Percentiles rank a stretch among this genome's conserved stretches.
Conservation (phyloP, 2,329 filamentous ascomycete species). For the Cladosporium sp. region DNA sequence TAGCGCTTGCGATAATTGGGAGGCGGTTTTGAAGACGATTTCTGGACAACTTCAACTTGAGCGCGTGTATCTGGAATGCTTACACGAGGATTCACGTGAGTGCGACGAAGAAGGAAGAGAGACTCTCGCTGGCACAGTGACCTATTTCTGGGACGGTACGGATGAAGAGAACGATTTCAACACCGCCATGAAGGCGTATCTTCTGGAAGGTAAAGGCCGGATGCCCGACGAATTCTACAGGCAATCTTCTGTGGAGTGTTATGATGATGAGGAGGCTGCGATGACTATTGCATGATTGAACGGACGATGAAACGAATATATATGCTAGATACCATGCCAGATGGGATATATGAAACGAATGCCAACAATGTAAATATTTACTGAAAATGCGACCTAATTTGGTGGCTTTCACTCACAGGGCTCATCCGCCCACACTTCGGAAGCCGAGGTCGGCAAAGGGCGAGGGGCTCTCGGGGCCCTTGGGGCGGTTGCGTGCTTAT, state of each 20-base stretch:
- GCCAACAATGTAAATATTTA: no score
- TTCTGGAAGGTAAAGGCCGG: slow-evolving; percentile 12
- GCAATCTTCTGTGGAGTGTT: no score
- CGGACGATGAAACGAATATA: no score
- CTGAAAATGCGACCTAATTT: not conserved
- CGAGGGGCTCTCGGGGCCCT: not conserved
- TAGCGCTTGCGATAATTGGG: not conserved
- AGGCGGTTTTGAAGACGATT: slow-evolving; percentile 11
- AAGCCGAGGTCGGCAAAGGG: slow-evolving; percentile 1
- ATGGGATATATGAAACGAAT: no score
- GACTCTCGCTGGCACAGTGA: not conserved
- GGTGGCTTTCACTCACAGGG: not conserved
- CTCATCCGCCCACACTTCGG: not conserved
- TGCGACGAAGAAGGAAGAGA: not conserved
- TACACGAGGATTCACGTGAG: slow-evolving; percentile 17
- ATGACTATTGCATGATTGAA: no score
- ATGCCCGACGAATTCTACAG: slow-evolving; percentile 5
- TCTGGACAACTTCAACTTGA: slow-evolving; percentile 18
- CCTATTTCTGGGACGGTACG: slow-evolving; percentile 14
- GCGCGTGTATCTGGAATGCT: slow-evolving; percentile 20
- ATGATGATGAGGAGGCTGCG: no score
- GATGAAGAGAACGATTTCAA: slow-evolving; percentile 15
- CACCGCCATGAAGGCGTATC: slow-evolving; percentile 15
- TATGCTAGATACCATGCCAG: no score
- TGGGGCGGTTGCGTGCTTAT: not conserved